Percentiles rank a stretch among this genome's conserved stretches.
Evolutionary conservation across 78 protist genomes (phyloP).

Genomic region (Trichosphaerium sp.): DNA sequence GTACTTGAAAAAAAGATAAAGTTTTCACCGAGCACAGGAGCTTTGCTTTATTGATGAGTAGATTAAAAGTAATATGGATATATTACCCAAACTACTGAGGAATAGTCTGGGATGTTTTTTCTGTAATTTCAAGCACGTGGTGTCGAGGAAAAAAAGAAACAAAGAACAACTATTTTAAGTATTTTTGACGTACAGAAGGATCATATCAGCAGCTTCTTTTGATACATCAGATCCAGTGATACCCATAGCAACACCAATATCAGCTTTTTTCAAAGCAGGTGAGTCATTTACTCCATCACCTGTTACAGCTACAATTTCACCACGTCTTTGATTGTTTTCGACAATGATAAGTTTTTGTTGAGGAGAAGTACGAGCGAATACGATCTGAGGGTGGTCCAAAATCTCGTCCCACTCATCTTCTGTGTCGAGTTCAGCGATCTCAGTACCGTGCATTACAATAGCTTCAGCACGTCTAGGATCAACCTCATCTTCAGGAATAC

Average conservation of each 20-base stretch:
- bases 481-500: slow-evolving; percentile 8
- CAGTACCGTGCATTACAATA: slow-evolving; percentile 34
- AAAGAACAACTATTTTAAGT: no score
- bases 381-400: slow-evolving; percentile 41
- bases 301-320: slow-evolving; percentile 80
- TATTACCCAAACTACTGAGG: slow-evolving; percentile 61
- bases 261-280: slow-evolving; percentile 90
- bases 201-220: slow-evolving; percentile 90
- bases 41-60: slow-evolving; percentile 38
- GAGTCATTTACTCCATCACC: slow-evolving; percentile 97
- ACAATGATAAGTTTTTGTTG: slow-evolving; percentile 89
- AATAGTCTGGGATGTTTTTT: slow-evolving; percentile 75
- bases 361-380: slow-evolving; percentile 92
- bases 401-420: slow-evolving; percentile 48
- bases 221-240: slow-evolving; percentile 89
- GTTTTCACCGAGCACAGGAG: slow-evolving; percentile 61
- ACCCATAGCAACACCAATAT: slow-evolving; percentile 91
- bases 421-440: slow-evolving; percentile 25
- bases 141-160: no score
- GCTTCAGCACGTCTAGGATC: slow-evolving; percentile 12
- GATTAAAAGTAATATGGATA: no score
- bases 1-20: neutral
- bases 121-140: no score
- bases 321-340: slow-evolving; percentile 50
- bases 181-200: slow-evolving; percentile 88